Evolutionary conservation across 306 rosid species (phyloP).

Genomic region (Begonia masoniana): DNA sequence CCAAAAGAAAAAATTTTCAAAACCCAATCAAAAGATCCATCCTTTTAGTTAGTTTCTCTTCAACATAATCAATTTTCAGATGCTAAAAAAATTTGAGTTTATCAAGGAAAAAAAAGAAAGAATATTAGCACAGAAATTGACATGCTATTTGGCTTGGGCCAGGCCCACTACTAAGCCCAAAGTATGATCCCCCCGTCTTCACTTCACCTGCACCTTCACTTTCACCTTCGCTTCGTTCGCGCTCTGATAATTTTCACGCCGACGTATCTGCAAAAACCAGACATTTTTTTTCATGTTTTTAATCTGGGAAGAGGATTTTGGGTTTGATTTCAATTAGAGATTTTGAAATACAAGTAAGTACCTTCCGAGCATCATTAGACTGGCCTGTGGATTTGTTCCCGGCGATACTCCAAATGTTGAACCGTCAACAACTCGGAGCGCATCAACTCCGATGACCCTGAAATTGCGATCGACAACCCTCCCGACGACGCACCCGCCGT

Average conservation of each 20-base stretch:
- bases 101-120: no score
- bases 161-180: no score
- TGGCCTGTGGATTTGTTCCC: slow-evolving; percentile 94
- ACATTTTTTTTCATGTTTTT: background rate
- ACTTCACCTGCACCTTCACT: background rate
- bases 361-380: slow-evolving; percentile 86
- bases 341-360: background rate
- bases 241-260: slow-evolving; percentile 6
- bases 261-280: slow-evolving; percentile 3
- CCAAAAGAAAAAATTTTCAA: no score
- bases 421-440: slow-evolving; percentile 72
- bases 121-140: no score
- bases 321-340: no score
- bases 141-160: no score
- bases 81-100: no score
- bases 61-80: no score
- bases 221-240: background rate
- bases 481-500: slow-evolving; percentile 78
- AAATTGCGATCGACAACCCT: slow-evolving; percentile 61
- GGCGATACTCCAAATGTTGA: slow-evolving; percentile 68
- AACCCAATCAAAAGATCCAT: no score
- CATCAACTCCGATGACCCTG: slow-evolving; percentile 33
- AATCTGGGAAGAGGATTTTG: background rate
- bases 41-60: no score
- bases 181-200: no score